Evolutionary conservation across 257 asterid genomes (phyloP).

Genomic region (Solanum megistacrolobum): DNA sequence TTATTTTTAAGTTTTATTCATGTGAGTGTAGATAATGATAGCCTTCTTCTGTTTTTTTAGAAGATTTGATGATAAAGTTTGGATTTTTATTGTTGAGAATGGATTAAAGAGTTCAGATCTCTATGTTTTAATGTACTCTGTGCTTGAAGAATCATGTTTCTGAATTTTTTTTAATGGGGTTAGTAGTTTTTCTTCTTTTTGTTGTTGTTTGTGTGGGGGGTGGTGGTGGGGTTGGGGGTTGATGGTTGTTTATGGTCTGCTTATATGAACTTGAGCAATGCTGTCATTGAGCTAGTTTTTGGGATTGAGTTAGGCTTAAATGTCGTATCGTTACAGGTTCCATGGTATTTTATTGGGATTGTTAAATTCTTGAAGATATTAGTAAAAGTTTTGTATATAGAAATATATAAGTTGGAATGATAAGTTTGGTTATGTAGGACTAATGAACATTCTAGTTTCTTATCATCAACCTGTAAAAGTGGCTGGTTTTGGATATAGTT

Average conservation of each 20-base stretch:
- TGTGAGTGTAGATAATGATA: background rate
- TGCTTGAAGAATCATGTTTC: background rate
- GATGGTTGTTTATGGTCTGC: background rate
- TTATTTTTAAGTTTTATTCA: background rate
- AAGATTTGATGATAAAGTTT: background rate
- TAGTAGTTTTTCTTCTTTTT: background rate
- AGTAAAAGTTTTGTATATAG: background rate
- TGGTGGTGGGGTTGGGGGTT: background rate
- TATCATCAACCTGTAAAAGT: background rate
- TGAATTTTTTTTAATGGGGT: background rate
- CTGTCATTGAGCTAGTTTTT: background rate
- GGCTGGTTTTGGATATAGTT: background rate
- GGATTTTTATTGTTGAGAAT: background rate
- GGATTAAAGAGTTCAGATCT: background rate
- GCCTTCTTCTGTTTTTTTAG: background rate
- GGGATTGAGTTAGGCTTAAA: accelerated
- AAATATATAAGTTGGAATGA: background rate
- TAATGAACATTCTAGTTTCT: background rate
- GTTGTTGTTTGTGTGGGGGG: background rate
- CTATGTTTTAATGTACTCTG: background rate
- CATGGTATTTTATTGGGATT: background rate
- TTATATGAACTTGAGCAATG: background rate
- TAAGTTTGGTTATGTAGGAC: background rate
- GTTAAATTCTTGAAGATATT: background rate
- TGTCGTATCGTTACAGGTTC: background rate